phyloP scores from a whole-genome alignment of 2,329 filamentous ascomycete species.

The Arthroderma sp. region DNA sequence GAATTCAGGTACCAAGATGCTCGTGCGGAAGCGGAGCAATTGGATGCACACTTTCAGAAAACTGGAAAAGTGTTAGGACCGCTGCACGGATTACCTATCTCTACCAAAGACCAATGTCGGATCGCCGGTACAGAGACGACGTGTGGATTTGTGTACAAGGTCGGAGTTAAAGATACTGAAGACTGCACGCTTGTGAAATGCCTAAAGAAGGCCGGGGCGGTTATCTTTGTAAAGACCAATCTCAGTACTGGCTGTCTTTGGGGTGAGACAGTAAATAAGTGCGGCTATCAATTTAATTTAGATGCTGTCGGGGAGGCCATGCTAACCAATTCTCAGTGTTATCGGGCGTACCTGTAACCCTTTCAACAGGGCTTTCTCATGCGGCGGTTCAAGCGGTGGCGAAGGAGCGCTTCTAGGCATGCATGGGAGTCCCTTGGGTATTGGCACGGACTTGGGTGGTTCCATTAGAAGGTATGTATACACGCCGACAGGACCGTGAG shows the following conservation, averaged over 20 bases:
- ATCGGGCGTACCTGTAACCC: constrained; percentile 30
- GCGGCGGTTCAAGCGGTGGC: constrained; percentile 27
- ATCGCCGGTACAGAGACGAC: constrained; percentile 14
- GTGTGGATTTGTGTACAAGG: constrained; percentile 10
- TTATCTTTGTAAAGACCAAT: constrained; percentile 31
- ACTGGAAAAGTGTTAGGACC: constrained; percentile 14
- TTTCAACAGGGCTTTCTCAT: constrained; percentile 19
- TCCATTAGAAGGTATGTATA: constrained; percentile 2
- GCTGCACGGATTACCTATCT: constrained; percentile 17
- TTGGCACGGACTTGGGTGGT: constrained; percentile 30
- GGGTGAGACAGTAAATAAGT: constrained; percentile 29
- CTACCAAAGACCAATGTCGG: constrained; percentile 26
- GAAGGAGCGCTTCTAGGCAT: constrained; percentile 25
- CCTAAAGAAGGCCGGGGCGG: constrained; percentile 40
- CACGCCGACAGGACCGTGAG: too few species aligned
- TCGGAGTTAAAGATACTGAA: constrained; percentile 30
- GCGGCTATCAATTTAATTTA: too few species aligned
- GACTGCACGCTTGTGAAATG: constrained; percentile 47
- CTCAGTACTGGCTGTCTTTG: constrained; percentile 32
- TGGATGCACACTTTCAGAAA: constrained; percentile 17
- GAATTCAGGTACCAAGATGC: constrained; percentile 41
- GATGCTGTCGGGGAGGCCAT: too few species aligned
- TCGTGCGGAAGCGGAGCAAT: constrained; percentile 21
- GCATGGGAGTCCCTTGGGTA: constrained; percentile 23
- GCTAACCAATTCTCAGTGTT: constrained; percentile 14